Percentiles rank a stretch among this genome's conserved stretches.
Conservation (phyloP, 1,284 basidiomycete species). For the Ceratobasidium theobromae region DNA sequence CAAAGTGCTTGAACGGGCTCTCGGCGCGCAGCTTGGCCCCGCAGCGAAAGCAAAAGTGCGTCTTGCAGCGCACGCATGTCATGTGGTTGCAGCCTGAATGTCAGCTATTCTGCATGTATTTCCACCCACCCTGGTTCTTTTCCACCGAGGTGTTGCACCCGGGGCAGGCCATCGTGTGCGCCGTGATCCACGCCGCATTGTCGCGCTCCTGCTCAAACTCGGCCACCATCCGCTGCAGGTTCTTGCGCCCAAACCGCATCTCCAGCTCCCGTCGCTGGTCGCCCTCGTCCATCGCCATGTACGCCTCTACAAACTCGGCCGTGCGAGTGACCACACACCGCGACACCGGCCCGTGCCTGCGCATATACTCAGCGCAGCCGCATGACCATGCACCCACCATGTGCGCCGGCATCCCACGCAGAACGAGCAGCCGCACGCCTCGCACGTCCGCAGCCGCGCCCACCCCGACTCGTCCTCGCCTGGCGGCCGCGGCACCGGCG, state of each 20-base stretch:
- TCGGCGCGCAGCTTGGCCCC: conserved; percentile 52
- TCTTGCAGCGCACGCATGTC: conserved; percentile 51
- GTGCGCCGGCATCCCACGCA: conserved; percentile 72
- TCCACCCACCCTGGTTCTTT: conserved; percentile 66
- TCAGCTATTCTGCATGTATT: conserved; percentile 54
- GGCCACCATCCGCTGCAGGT: conserved; percentile 57
- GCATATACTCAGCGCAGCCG: neutral
- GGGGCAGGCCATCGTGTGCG: conserved; percentile 64
- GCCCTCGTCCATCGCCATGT: conserved; percentile 55
- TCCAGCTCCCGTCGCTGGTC: conserved; percentile 59
- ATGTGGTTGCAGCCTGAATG: conserved; percentile 34
- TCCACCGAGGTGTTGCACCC: conserved; percentile 68
- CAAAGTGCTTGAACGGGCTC: conserved; percentile 72
- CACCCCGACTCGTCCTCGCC: conserved; percentile 57
- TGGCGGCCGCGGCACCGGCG: conserved; percentile 58
- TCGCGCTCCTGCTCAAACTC: conserved; percentile 65
- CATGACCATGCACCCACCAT: conserved; percentile 52
- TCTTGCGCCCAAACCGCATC: conserved; percentile 59
- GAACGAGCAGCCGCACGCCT: conserved; percentile 65
- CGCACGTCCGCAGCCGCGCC: conserved; percentile 67
- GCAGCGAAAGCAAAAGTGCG: conserved; percentile 80
- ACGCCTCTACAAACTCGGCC: conserved; percentile 61
- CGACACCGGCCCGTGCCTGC: conserved; percentile 72
- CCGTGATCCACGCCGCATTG: conserved; percentile 69
- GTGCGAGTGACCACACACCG: conserved; percentile 64